These are phyloP conservation scores for Penicillium cinerascens DNA, from an alignment of 495 filamentous ascomycete species.

Conservation along the genomic window DNA sequence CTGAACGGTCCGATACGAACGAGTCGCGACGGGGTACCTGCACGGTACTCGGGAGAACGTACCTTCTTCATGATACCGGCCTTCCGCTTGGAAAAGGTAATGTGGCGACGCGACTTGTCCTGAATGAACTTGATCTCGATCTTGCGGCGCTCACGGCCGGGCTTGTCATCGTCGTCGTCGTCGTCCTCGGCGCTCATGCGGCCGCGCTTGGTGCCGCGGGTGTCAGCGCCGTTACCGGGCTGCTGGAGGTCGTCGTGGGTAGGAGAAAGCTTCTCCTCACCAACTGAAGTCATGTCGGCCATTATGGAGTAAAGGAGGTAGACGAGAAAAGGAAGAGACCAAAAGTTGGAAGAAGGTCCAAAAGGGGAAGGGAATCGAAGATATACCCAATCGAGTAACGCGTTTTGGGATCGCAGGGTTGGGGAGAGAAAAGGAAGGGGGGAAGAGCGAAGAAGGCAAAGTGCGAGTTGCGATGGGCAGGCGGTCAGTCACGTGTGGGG, in stretches of 20 bases:
- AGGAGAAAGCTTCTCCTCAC: conserved; percentile 47
- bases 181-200: conserved; percentile 90
- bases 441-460: conserved; percentile 42
- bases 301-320: conserved; percentile 24
- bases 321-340: conserved; percentile 8
- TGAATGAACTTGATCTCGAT: conserved; percentile 99
- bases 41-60: conserved; percentile 25
- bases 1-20: neutral
- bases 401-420: conserved; percentile 47
- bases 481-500: conserved; percentile 37
- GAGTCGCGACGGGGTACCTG: neutral
- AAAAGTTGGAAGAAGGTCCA: conserved; percentile 24
- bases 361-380: conserved; percentile 48
- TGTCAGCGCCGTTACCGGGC: conserved; percentile 57
- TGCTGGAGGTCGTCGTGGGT: conserved; percentile 52
- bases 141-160: conserved; percentile 96
- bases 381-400: conserved; percentile 54
- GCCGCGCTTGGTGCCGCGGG: conserved; percentile 84
- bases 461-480: conserved; percentile 37
- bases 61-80: conserved; percentile 99
- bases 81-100: conserved; percentile 99
- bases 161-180: conserved; percentile 98
- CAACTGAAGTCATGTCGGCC: conserved; percentile 46
- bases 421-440: conserved; percentile 37
- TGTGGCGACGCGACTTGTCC: conserved; percentile 99